Evolutionary conservation across 2,329 filamentous ascomycete species (phyloP), one percentile per base, ranked within the genome.

Genomic region (Erysiphe pulchra): DNA sequence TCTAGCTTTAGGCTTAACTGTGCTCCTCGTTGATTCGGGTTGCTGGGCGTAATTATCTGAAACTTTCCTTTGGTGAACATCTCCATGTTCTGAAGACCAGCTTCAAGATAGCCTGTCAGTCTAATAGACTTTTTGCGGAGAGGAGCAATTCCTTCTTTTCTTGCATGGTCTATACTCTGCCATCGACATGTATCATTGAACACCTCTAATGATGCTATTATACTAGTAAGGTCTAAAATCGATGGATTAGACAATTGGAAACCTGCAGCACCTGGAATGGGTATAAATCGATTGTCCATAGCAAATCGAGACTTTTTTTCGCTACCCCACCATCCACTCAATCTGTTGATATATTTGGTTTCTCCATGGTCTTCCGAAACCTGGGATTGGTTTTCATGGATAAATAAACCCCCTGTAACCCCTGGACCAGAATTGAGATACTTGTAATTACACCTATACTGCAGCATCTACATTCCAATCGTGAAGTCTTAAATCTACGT

Each of bases 271-370:
- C 81, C 80, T 2, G 70, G 64, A 43, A 80, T 79, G 3, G 81
- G 80, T 12, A 71, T 62, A 57, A 85, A 85, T 58, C 68, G 57
- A 44, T 77, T 84, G n/a, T 73, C 70, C 81, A 86, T 86, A n/a
- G 65, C 63, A 58, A 87, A 86, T 2, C 81, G 66, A 30, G 67
- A 73, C 39, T 59, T 59, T 55, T 80, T 82, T 58, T 79, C 73
- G 47, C 74, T 77, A 28, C 80, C 80, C 80, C 80, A 87, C 81
- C 81, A 87, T 11, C 81, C 81, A n/a, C 73, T 69, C 10, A 86
- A 61, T 12, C 80, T 68, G 41, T 73, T 73, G 5, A 53, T 51
- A 51, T 64, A 65, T 16, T 62, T 58, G 3, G 56, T 24, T 55
- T 53, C 30, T 60, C 55, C 42, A 17, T 37, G 42, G 7, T 44